These are phyloP conservation scores for Leucocoprinus birnbaumii DNA, from an alignment of 768 basidiomycete species.

Conservation along the genomic window DNA sequence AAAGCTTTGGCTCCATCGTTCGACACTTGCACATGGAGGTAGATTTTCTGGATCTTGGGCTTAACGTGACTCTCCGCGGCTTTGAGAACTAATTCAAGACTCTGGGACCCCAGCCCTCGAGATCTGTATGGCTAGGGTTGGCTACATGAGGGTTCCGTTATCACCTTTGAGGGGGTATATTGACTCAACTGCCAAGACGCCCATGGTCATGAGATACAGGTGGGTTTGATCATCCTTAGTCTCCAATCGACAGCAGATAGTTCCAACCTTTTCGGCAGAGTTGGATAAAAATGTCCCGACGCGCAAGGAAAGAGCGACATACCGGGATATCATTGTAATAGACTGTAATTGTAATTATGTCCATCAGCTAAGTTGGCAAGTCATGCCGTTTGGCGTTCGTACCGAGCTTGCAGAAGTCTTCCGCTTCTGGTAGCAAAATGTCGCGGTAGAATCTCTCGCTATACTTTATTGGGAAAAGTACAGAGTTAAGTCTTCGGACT, in stretches of 20 bases:
- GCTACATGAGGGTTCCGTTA: slow-evolving; percentile 3
- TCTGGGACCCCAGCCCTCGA: slow-evolving; percentile 69
- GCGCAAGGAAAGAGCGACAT: slow-evolving; percentile 19
- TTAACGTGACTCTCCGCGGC: slow-evolving; percentile 59
- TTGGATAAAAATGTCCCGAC: slow-evolving; percentile 12
- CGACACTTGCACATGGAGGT: slow-evolving; percentile 85
- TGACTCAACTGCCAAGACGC: slow-evolving; percentile 76
- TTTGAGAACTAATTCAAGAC: slow-evolving; percentile 62
- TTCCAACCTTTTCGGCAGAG: slow-evolving; percentile 55
- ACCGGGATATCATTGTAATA: slow-evolving; percentile 91
- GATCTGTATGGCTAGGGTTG: slow-evolving; percentile 77
- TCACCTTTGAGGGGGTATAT: slow-evolving; percentile 1
- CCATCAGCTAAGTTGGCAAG: slow-evolving; percentile 10
- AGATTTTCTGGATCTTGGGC: slow-evolving; percentile 66
- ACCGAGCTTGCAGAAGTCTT: slow-evolving; percentile 89
- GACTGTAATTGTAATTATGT: slow-evolving; percentile 45
- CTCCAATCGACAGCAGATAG: slow-evolving; percentile 83
- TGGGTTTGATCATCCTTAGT: slow-evolving; percentile 50
- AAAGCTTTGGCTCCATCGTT: slow-evolving; percentile 76
- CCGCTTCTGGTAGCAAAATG: slow-evolving; percentile 71
- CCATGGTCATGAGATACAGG: slow-evolving; percentile 91
- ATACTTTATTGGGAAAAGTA: slow-evolving; percentile 88
- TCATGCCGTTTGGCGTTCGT: slow-evolving; percentile 28
- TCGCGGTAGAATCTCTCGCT: slow-evolving; percentile 86
- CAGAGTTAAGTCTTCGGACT: slow-evolving; percentile 64